These are phyloP conservation scores for Marvania coccoides DNA, from an alignment of 139 green algal genomes.

Conservation along the genomic window DNA sequence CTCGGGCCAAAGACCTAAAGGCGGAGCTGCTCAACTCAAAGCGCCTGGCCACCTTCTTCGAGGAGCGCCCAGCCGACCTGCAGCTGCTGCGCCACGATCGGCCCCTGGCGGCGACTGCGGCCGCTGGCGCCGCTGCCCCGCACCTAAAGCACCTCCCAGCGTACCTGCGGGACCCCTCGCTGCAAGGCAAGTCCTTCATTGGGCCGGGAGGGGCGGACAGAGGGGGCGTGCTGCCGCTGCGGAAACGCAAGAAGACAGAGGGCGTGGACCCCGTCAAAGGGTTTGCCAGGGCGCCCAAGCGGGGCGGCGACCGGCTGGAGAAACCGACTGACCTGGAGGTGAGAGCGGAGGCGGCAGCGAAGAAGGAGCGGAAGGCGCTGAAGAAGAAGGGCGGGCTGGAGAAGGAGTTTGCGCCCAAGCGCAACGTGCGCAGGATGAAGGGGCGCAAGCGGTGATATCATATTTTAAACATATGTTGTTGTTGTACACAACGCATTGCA, in stretches of 20 bases:
- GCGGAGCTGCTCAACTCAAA: slow-evolving; percentile 86
- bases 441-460: slow-evolving; percentile 19
- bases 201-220: background rate
- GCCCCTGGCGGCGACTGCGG: slow-evolving; percentile 26
- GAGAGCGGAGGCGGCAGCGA: slow-evolving; percentile 11
- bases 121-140: slow-evolving; percentile 29
- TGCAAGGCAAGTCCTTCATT: slow-evolving; percentile 4
- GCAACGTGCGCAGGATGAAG: slow-evolving; percentile 38
- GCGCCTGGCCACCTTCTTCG: slow-evolving; percentile 74
- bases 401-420: slow-evolving; percentile 25
- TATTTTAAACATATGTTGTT: no score
- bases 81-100: slow-evolving; percentile 80
- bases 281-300: slow-evolving; percentile 41
- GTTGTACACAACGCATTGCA: no score
- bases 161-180: slow-evolving; percentile 56
- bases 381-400: background rate
- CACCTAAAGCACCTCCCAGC: slow-evolving; percentile 76
- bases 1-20: slow-evolving; percentile 76
- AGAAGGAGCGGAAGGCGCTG: slow-evolving; percentile 16
- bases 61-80: slow-evolving; percentile 64
- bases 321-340: slow-evolving; percentile 36
- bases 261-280: slow-evolving; percentile 44
- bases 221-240: slow-evolving; percentile 17
- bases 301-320: slow-evolving; percentile 21
- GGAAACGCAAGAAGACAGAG: slow-evolving; percentile 27